Evolutionary conservation across 768 basidiomycete species (phyloP).

Genomic region (Boletellus sp.): DNA sequence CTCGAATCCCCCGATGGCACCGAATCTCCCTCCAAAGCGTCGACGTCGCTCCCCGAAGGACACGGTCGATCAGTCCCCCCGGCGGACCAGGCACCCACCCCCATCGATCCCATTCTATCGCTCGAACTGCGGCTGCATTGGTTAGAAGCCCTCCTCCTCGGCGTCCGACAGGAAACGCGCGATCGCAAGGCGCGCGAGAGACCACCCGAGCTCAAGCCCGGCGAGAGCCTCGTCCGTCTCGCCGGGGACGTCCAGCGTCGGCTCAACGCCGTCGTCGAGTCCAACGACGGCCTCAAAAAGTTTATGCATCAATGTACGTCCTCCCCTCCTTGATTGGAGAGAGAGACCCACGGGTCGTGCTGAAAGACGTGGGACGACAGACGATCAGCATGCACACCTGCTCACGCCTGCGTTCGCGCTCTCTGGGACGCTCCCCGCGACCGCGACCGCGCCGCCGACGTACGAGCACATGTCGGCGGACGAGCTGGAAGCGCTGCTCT

Average conservation of each 20-base stretch:
- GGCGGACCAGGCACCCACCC: constrained; percentile 5
- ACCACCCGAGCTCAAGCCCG: constrained; percentile 40
- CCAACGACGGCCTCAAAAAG: constrained; percentile 66
- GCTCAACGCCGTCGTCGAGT: constrained; percentile 55
- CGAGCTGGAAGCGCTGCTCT: constrained; percentile 66
- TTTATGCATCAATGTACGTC: constrained; percentile 70
- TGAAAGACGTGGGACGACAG: constrained; percentile 33
- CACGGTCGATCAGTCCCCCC: background rate
- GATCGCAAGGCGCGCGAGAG: constrained; percentile 38
- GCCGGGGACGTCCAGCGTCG: constrained; percentile 59
- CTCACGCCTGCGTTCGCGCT: constrained; percentile 75
- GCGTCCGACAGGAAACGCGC: constrained; percentile 50
- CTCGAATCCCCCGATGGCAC: constrained; percentile 23
- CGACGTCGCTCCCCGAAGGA: constrained; percentile 5
- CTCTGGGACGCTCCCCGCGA: constrained; percentile 52
- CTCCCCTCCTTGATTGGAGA: background rate
- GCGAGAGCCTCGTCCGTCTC: constrained; percentile 55
- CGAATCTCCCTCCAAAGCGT: constrained; percentile 15
- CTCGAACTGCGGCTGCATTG: constrained; percentile 73
- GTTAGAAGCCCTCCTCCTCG: constrained; percentile 75
- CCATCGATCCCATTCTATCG: constrained; percentile 63
- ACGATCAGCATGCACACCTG: constrained; percentile 72
- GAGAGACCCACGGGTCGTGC: background rate
- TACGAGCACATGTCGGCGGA: constrained; percentile 64
- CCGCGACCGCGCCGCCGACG: constrained; percentile 46